These are phyloP conservation scores for Phytophthora ohioensis DNA, from an alignment of 352 stramenopile species.

Conservation along the genomic window DNA sequence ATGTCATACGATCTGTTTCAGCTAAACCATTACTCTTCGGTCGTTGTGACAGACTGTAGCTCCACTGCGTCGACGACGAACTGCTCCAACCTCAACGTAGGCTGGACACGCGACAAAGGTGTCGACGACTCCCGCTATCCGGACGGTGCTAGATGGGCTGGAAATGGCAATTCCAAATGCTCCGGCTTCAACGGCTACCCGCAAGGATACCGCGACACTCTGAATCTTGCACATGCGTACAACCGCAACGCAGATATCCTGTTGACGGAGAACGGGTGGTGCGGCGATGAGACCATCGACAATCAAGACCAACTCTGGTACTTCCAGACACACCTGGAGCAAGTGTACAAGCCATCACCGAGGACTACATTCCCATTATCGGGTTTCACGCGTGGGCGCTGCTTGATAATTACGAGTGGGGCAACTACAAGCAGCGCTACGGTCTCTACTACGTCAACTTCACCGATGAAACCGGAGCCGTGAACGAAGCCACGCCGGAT, in stretches of 20 bases:
- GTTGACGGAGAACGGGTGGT: slow-evolving; percentile 78
- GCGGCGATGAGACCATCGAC: slow-evolving; percentile 61
- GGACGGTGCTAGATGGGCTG: not conserved
- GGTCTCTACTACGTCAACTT: slow-evolving; percentile 1
- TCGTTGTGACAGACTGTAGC: slow-evolving; percentile 50
- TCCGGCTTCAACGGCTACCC: too few relatives aligned
- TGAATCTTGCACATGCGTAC: not conserved
- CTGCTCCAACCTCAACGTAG: slow-evolving; percentile 30
- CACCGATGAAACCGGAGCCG: not conserved
- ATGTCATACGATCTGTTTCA: too few relatives aligned
- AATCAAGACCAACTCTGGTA: slow-evolving; percentile 73
- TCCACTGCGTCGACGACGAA: slow-evolving; percentile 35
- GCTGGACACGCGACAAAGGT: slow-evolving; percentile 46
- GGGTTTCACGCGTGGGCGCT: slow-evolving; percentile 79
- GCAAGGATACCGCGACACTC: not conserved
- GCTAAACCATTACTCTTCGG: slow-evolving; percentile 80
- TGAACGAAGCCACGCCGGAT: not conserved
- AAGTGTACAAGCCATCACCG: slow-evolving; percentile 59
- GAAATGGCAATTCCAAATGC: too few relatives aligned
- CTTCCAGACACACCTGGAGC: slow-evolving; percentile 47
- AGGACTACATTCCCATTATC: slow-evolving; percentile 67
- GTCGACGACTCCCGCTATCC: slow-evolving; percentile 39
- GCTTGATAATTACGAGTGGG: slow-evolving; percentile 15
- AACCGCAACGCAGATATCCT: slow-evolving; percentile 44
- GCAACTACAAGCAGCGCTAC: slow-evolving; percentile 4